Percentiles rank a stretch among this genome's conserved stretches.
Evolutionary conservation across 2,329 filamentous ascomycete genomes (phyloP).

Genomic region (Calonectria multiphialidica): DNA sequence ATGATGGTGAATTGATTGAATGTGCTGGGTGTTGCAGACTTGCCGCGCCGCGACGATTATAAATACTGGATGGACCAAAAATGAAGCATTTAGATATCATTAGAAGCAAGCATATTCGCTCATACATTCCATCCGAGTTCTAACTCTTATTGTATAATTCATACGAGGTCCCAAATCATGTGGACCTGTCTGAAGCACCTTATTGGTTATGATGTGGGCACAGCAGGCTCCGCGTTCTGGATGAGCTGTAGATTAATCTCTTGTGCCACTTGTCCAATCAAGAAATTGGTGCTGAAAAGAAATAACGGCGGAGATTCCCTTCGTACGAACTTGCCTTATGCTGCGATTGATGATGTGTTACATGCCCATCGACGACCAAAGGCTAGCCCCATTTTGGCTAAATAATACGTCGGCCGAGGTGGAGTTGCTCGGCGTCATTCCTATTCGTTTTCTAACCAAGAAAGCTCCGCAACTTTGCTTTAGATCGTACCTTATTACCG

Average conservation of each 20-base stretch:
- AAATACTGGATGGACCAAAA: neutral
- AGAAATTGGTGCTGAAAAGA: too few species aligned
- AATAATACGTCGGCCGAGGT: too few species aligned
- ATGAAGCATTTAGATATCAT: neutral
- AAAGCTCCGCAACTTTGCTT: too few species aligned
- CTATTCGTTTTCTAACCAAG: too few species aligned
- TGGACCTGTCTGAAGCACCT: neutral
- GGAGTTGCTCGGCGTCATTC: neutral
- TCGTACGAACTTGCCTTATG: too few species aligned
- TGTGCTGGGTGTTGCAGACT: neutral
- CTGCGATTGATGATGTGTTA: too few species aligned
- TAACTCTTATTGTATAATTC: neutral
- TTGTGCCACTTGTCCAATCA: neutral
- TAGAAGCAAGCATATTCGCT: neutral
- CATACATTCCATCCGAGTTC: neutral
- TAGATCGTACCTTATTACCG: too few species aligned
- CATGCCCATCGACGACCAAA: too few species aligned
- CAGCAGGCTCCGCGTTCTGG: too few species aligned
- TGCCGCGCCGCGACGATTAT: neutral
- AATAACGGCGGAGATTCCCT: too few species aligned
- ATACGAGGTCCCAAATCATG: neutral
- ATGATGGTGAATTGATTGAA: neutral
- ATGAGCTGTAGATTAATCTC: too few species aligned
- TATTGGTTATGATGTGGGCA: neutral
- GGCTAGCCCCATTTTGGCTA: too few species aligned